Evolutionary conservation across 176 grass and related monocot genomes (phyloP), one percentile per base, ranked within the genome.

Genomic region (Otatea glauca): DNA sequence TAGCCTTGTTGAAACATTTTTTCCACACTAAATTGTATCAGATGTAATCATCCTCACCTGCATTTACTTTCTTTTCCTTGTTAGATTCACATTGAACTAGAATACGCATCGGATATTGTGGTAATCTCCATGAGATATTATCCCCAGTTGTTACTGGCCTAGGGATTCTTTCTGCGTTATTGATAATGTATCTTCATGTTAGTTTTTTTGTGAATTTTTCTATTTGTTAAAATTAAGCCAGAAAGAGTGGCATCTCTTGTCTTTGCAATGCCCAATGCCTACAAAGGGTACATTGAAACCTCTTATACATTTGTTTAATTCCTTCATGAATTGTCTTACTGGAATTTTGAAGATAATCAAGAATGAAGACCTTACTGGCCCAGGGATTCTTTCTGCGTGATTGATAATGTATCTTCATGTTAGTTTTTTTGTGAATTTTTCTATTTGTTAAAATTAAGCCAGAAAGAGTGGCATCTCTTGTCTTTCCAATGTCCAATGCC

Each of bases 281-380:
- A 55, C 62, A 62, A 65, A 34, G 23, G 17, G 15, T 65, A 41
- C 20, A 63, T 55, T 68, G 29, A 63, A 83, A 25, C 24, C 65
- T 78, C 59, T 47, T 62, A 39, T 34, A 42, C 42, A 70, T 66
- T 87, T 84, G 53, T 59, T 55, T 79, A 42, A 21, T 82, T 90
- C 75, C 10, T 41, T 65, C 35, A 7, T 76, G 37, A 55, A 51
- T 34, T 84, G 58, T 72, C 42, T 55, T 78, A 6, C 65, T 84
- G 9, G 37, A 65, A 42, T 77, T 62, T 56, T 86, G 58, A 70
- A 99, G 93, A 90, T 99, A 21, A 99, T 99, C 75, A 96, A 96
- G 86, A 99, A 99, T 68, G 91, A 91, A 67, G 93, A 99, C 82
- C 89, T 99, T 54, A 29, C 29, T 29, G 29, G 29, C 1, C 65